These are phyloP conservation scores for Boletus barrowsii DNA, from an alignment of 768 basidiomycete species.

Conservation along the genomic window DNA sequence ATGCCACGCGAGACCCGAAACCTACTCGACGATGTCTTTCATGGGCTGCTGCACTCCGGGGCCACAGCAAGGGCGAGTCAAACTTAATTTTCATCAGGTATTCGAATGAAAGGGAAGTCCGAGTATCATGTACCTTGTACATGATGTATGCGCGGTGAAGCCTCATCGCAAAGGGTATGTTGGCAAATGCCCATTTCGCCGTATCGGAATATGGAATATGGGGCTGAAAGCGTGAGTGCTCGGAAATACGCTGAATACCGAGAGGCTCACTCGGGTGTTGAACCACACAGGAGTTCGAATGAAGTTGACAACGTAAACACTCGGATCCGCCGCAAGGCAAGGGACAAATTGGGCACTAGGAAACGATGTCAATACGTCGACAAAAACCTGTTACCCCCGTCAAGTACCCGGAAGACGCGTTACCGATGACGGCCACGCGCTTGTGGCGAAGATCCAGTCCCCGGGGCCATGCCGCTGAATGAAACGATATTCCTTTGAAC, in stretches of 20 bases:
- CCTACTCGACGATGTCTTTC: conserved; percentile 15
- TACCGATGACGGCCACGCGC: conserved; percentile 47
- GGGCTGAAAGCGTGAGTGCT: conserved; percentile 32
- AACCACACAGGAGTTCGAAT: conserved; percentile 62
- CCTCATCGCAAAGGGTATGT: conserved; percentile 51
- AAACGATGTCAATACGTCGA: neutral
- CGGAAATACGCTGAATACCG: neutral
- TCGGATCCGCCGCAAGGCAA: conserved; percentile 47
- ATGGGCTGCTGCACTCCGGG: conserved; percentile 5
- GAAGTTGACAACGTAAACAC: conserved; percentile 56
- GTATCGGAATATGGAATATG: conserved; percentile 38
- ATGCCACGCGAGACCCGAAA: neutral
- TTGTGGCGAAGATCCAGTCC: conserved; percentile 42
- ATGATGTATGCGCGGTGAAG: conserved; percentile 50
- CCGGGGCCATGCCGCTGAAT: conserved; percentile 50
- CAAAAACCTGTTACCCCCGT: neutral
- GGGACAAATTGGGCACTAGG: conserved; percentile 62
- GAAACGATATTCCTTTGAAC: conserved; percentile 51
- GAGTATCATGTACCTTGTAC: conserved; percentile 35
- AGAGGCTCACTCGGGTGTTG: conserved; percentile 42
- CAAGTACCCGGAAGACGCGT: conserved; percentile 59
- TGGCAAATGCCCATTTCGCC: conserved; percentile 51
- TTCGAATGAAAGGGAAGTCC: no score
- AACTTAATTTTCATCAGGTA: conserved; percentile 8
- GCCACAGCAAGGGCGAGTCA: conserved; percentile 16